Evolutionary conservation across 345 rosid genomes (phyloP).

Genomic region (Hibiscus trionum): DNA sequence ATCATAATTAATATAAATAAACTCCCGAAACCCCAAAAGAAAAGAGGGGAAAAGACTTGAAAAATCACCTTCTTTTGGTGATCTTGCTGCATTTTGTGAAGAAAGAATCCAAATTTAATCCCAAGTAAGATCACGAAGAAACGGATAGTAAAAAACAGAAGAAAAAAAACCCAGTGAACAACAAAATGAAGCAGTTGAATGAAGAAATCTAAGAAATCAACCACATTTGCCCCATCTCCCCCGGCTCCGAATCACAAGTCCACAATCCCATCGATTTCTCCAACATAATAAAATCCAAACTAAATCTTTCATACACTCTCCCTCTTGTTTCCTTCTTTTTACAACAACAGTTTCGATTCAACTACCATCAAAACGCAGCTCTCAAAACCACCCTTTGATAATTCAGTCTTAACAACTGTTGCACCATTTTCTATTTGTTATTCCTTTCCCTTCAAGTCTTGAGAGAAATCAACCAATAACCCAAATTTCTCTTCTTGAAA

Average conservation of each 20-base stretch:
- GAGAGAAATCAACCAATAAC: background rate
- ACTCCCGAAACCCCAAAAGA: background rate
- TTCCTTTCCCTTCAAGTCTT: constrained; percentile 13
- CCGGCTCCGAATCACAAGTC: constrained; percentile 53
- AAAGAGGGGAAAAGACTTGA: background rate
- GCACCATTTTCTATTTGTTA: background rate
- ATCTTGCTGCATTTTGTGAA: constrained; percentile 54
- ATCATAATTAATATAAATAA: background rate
- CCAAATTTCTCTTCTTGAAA: constrained; percentile 6
- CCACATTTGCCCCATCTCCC: constrained; percentile 89
- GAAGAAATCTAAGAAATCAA: constrained; percentile 22
- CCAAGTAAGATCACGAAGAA: background rate
- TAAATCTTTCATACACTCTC: constrained; percentile 44
- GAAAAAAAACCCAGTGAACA: background rate
- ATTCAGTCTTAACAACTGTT: constrained; percentile 19
- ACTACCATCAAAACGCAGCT: constrained; percentile 14
- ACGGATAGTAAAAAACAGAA: background rate
- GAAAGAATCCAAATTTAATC: background rate
- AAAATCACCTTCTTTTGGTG: constrained; percentile 67
- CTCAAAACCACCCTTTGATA: constrained; percentile 13
- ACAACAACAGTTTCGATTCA: constrained; percentile 9
- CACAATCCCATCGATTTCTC: constrained; percentile 51
- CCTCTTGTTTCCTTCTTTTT: background rate
- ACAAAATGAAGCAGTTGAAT: background rate
- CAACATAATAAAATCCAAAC: constrained; percentile 26